Percentiles rank a stretch among this genome's conserved stretches.
Evolutionary conservation across 805 yeast species (phyloP).

Genomic region (Saccharomyces mikatae): DNA sequence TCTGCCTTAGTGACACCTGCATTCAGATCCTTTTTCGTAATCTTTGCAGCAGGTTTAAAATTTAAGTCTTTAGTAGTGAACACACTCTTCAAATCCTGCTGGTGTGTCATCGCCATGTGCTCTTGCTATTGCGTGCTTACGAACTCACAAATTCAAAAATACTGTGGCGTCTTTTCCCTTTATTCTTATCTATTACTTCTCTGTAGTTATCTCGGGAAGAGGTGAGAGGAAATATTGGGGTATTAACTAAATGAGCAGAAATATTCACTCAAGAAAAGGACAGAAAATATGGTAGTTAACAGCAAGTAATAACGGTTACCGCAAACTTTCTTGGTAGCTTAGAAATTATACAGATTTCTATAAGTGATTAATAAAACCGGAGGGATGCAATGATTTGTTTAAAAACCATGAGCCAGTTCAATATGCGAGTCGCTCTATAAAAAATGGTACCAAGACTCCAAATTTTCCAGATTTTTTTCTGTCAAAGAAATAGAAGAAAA

Average conservation of each 20-base stretch:
- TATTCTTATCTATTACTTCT: not conserved
- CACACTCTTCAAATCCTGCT: not conserved
- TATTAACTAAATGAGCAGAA: not conserved
- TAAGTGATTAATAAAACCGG: not conserved
- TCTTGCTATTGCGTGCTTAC: not conserved
- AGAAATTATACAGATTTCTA: not conserved
- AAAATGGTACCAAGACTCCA: not conserved
- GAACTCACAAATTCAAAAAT: not conserved
- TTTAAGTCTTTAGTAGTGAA: not conserved
- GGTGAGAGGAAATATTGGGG: not conserved
- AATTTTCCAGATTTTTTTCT: not conserved
- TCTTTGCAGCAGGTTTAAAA: slow-evolving; percentile 27
- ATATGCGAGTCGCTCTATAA: not conserved
- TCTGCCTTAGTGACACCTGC: slow-evolving; percentile 71
- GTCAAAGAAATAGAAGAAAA: not conserved
- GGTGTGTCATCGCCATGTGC: not conserved
- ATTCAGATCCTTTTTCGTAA: slow-evolving; percentile 51
- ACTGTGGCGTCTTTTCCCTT: not conserved
- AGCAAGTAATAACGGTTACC: too few relatives aligned
- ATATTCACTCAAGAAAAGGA: not conserved
- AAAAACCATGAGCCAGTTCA: not conserved
- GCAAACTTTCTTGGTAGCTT: too few relatives aligned
- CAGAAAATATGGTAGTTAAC: not conserved
- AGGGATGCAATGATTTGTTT: not conserved
- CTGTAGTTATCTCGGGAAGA: not conserved